Conservation (phyloP, 2,329 filamentous ascomycete species). For the Lecanosticta acicola region DNA sequence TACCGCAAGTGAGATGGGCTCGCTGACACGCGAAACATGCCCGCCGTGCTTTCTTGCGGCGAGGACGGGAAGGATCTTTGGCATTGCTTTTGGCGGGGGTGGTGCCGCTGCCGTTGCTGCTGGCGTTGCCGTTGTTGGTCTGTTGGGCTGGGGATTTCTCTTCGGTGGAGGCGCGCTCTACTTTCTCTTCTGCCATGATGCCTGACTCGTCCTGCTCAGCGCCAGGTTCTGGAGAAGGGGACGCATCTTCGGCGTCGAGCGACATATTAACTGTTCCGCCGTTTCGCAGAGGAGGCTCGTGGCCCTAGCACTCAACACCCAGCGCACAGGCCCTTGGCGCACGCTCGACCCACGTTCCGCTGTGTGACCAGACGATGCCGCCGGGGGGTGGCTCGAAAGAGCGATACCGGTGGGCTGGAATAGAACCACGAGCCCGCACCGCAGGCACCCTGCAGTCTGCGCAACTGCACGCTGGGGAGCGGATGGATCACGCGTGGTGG, state of each 20-base stretch:
- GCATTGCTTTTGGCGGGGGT: slow-evolving; percentile 45
- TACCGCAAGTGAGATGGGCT: slow-evolving; percentile 97
- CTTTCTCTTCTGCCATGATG: slow-evolving; percentile 42
- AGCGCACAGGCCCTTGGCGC: slow-evolving; percentile 32
- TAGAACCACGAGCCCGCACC: slow-evolving; percentile 14
- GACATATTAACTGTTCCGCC: slow-evolving; percentile 43
- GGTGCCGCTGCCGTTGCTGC: slow-evolving; percentile 29
- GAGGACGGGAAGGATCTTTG: slow-evolving; percentile 83
- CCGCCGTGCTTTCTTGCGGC: slow-evolving; percentile 90
- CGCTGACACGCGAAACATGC: slow-evolving; percentile 96
- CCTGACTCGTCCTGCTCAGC: slow-evolving; percentile 36
- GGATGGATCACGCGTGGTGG: slow-evolving; percentile 17
- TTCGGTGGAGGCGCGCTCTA: slow-evolving; percentile 36
- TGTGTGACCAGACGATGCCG: slow-evolving; percentile 15
- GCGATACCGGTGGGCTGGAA: slow-evolving; percentile 13
- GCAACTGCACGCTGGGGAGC: slow-evolving; percentile 1
- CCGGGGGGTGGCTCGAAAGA: slow-evolving; percentile 13
- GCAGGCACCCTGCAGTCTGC: slow-evolving; percentile 4
- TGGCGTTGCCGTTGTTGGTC: slow-evolving; percentile 30
- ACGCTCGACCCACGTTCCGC: slow-evolving; percentile 37
- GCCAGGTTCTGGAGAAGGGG: slow-evolving; percentile 44
- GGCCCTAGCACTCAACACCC: slow-evolving; percentile 30
- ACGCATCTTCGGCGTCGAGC: slow-evolving; percentile 45
- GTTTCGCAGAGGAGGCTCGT: slow-evolving; percentile 18
- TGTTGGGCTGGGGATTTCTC: slow-evolving; percentile 30